Conservation (phyloP, 164 flowering plant genomes). For the Taxillus chinensis region DNA sequence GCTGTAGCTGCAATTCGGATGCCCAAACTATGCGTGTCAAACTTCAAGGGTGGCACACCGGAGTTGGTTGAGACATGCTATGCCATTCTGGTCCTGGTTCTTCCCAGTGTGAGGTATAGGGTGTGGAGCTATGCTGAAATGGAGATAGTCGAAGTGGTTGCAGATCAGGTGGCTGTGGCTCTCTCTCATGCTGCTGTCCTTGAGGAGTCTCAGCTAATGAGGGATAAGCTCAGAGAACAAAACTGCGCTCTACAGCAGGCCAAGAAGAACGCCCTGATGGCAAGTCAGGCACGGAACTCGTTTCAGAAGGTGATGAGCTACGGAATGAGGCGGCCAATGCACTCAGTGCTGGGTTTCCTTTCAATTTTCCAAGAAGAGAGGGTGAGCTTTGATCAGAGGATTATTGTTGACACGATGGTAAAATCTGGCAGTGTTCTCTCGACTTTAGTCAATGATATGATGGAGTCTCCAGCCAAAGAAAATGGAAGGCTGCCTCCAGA, state of each 20-base stretch:
- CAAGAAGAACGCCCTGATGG: slow-evolving; percentile 40
- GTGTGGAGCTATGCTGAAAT: slow-evolving; percentile 32
- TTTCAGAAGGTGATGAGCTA: slow-evolving; percentile 54
- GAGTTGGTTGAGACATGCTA: slow-evolving; percentile 26
- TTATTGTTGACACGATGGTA: slow-evolving; percentile 40
- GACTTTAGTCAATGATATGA: slow-evolving; percentile 43
- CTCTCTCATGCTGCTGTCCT: slow-evolving; percentile 33
- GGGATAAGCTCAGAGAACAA: slow-evolving; percentile 43
- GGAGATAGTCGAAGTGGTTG: slow-evolving; percentile 58
- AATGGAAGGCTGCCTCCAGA: slow-evolving; percentile 22
- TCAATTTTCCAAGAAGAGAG: slow-evolving; percentile 37
- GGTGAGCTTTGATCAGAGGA: slow-evolving; percentile 23
- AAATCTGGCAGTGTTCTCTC: slow-evolving; percentile 40
- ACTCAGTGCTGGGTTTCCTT: slow-evolving; percentile 40
- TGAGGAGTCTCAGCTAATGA: slow-evolving; percentile 49
- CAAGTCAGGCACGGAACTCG: slow-evolving; percentile 41
- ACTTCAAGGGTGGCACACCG: slow-evolving; percentile 43
- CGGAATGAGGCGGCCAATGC: slow-evolving; percentile 50
- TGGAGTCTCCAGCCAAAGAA: slow-evolving; percentile 30
- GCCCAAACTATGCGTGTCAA: slow-evolving; percentile 34
- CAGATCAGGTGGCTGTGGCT: slow-evolving; percentile 47
- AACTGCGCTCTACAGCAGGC: slow-evolving; percentile 46
- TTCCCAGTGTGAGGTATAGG: slow-evolving; percentile 24
- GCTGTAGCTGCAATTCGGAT: slow-evolving; percentile 38
- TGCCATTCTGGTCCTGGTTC: slow-evolving; percentile 50